Percentiles rank a stretch among this genome's conserved stretches.
Conservation (phyloP, 805 yeast species). For the Teunomyces atbi region DNA sequence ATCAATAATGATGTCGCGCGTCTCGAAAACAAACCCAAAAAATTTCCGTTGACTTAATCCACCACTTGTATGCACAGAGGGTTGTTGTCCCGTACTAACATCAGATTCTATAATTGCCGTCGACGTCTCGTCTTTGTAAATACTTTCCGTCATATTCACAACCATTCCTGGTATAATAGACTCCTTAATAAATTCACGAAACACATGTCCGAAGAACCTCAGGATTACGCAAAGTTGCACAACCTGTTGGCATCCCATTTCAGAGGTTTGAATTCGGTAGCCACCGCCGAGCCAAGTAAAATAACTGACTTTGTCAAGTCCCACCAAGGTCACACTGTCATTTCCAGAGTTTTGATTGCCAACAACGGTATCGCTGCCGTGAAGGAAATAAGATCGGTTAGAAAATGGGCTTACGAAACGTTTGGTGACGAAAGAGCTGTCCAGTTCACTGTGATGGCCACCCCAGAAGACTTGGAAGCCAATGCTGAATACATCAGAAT, state of each 20-base stretch:
- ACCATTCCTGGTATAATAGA: slow-evolving; percentile 3
- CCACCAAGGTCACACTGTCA: slow-evolving; percentile 94
- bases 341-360: slow-evolving; percentile 84
- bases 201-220: slow-evolving; percentile 8
- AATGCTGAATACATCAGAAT: slow-evolving; percentile 97
- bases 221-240: slow-evolving; percentile 28
- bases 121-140: slow-evolving; percentile 4
- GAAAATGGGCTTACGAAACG: slow-evolving; percentile 99
- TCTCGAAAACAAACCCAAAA: not conserved
- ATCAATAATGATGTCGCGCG: not conserved
- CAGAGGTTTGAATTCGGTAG: slow-evolving; percentile 76
- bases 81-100: slow-evolving; percentile 1
- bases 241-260: slow-evolving; percentile 65
- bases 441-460: slow-evolving; percentile 96
- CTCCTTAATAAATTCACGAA: slow-evolving; percentile 1
- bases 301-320: slow-evolving; percentile 81
- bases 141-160: slow-evolving; percentile 4
- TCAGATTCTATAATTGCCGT: slow-evolving; percentile 2
- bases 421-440: slow-evolving; percentile 94
- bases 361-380: slow-evolving; percentile 99
- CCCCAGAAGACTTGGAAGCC: slow-evolving; percentile 97
- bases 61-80: slow-evolving; percentile 1
- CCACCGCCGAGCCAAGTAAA: slow-evolving; percentile 70
- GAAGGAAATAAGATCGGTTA: slow-evolving; percentile 92
- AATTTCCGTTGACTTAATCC: not conserved